phyloP scores from a whole-genome alignment of 768 basidiomycete species.

The Xerocomellus amylosporus region DNA sequence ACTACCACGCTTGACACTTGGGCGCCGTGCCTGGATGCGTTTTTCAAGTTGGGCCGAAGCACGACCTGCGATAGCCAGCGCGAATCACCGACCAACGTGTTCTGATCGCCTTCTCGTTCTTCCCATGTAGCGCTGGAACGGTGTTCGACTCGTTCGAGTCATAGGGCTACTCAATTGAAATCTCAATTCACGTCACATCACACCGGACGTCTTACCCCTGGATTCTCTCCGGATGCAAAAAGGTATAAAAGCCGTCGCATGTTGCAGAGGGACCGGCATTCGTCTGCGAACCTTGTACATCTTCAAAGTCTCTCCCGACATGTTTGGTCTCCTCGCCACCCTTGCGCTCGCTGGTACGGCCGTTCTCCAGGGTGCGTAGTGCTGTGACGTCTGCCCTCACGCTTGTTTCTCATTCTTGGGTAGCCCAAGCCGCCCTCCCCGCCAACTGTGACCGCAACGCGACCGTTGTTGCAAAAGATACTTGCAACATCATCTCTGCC shows the following conservation, averaged over 20 bases:
- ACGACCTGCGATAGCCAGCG: too few species aligned
- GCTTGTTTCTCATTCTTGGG: slow-evolving; percentile 20
- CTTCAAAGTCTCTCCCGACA: slow-evolving; percentile 1
- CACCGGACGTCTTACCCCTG: too few species aligned
- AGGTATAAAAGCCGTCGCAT: slow-evolving; percentile 19
- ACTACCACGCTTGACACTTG: too few species aligned
- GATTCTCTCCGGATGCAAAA: background rate
- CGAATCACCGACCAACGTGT: too few species aligned
- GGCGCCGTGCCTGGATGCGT: too few species aligned
- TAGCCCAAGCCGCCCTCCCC: slow-evolving; percentile 44
- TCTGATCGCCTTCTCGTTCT: too few species aligned
- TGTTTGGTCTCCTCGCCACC: slow-evolving; percentile 20
- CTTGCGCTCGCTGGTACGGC: slow-evolving; percentile 15
- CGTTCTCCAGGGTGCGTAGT: slow-evolving; percentile 18
- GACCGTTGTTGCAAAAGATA: slow-evolving; percentile 55
- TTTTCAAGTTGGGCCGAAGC: too few species aligned
- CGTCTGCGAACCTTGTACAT: background rate
- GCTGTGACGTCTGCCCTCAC: background rate
- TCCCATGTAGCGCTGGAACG: too few species aligned
- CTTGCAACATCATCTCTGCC: slow-evolving; percentile 65
- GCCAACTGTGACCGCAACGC: slow-evolving; percentile 56
- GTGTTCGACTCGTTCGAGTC: too few species aligned
- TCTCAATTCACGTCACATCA: too few species aligned
- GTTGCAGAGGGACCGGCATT: background rate
- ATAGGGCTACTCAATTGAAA: too few species aligned